phyloP scores from a whole-genome alignment of 768 basidiomycete species.

The Phanerodontia chrysosporium region DNA sequence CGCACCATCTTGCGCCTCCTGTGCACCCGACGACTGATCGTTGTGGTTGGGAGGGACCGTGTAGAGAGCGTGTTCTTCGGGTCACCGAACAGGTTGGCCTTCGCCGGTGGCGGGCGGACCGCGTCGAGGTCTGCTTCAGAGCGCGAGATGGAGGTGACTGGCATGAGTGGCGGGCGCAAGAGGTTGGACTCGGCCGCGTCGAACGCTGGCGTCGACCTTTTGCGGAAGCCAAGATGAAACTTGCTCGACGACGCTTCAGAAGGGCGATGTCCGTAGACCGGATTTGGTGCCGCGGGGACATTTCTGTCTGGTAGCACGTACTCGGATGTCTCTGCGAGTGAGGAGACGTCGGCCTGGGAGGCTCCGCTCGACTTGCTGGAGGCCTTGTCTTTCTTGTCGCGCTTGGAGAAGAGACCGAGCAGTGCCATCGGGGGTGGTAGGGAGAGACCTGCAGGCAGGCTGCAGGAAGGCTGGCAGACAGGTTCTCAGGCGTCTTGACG shows the following conservation, averaged over 20 bases:
- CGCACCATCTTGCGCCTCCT: conserved; percentile 1
- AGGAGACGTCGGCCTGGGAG: conserved; percentile 16
- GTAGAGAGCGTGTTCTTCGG: conserved; percentile 51
- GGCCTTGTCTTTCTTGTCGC: conserved; percentile 21
- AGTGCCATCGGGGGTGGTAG: conserved; percentile 21
- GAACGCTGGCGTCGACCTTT: conserved; percentile 21
- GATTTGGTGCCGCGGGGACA: conserved; percentile 12
- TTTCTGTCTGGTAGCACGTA: conserved; percentile 10
- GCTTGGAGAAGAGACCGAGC: conserved; percentile 25
- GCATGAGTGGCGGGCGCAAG: conserved; percentile 20
- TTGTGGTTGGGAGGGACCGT: conserved; percentile 49
- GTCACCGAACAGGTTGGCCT: conserved; percentile 61
- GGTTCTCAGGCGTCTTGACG: conserved; percentile 14
- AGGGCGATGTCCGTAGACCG: conserved; percentile 7
- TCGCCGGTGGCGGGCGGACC: conserved; percentile 54
- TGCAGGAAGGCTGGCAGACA: conserved; percentile 4
- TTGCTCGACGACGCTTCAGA: conserved; percentile 37
- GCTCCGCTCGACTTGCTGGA: conserved; percentile 13
- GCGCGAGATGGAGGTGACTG: conserved; percentile 31
- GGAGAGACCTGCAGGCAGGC: conserved; percentile 6
- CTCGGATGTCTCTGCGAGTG: conserved; percentile 6
- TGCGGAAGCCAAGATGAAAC: conserved; percentile 42
- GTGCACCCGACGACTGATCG: conserved; percentile 1
- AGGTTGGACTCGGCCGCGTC: conserved; percentile 30
- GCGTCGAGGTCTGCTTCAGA: conserved; percentile 42